phyloP scores from a whole-genome alignment of 495 filamentous ascomycete species.

The Bacidia rubella region DNA sequence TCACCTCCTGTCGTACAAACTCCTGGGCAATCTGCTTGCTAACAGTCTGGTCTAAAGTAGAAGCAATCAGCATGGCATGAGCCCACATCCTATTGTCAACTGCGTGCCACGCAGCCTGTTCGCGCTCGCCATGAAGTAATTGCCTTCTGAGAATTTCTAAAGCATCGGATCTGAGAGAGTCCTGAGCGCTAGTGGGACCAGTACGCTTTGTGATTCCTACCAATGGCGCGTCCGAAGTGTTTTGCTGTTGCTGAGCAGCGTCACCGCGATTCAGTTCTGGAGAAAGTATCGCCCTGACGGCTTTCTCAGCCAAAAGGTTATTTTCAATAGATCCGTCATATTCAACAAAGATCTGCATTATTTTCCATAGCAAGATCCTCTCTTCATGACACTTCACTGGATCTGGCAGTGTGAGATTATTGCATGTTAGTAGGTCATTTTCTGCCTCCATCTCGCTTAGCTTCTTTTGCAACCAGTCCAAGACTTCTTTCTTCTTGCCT shows the following conservation, averaged over 20 bases:
- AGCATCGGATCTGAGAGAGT: constrained; percentile 51
- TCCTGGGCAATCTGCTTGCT: constrained; percentile 92
- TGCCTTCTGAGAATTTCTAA: constrained; percentile 55
- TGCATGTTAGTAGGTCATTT: constrained; percentile 6
- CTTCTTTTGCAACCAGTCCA: constrained; percentile 65
- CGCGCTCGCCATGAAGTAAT: constrained; percentile 67
- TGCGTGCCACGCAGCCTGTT: constrained; percentile 86
- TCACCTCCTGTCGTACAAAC: constrained; percentile 86
- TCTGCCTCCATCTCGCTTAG: constrained; percentile 58
- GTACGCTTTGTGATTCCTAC: constrained; percentile 22
- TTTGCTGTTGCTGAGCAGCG: constrained; percentile 17
- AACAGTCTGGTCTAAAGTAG: constrained; percentile 50
- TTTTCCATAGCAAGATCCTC: constrained; percentile 75
- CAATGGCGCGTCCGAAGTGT: constrained; percentile 21
- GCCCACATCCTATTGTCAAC: constrained; percentile 93
- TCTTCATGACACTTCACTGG: constrained; percentile 63
- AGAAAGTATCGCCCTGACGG: constrained; percentile 58
- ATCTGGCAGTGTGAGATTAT: constrained; percentile 23
- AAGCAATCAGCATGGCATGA: constrained; percentile 85
- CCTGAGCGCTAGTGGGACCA: constrained; percentile 30
- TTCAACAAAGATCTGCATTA: constrained; percentile 68
- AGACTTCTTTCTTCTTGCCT: constrained; percentile 84
- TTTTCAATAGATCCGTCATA: constrained; percentile 72
- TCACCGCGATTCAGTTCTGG: constrained; percentile 37
- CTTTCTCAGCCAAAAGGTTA: constrained; percentile 55